These are phyloP conservation scores for Coemansia sp. DNA, from an alignment of 192 early-diverging fungal species.

Conservation along the genomic window DNA sequence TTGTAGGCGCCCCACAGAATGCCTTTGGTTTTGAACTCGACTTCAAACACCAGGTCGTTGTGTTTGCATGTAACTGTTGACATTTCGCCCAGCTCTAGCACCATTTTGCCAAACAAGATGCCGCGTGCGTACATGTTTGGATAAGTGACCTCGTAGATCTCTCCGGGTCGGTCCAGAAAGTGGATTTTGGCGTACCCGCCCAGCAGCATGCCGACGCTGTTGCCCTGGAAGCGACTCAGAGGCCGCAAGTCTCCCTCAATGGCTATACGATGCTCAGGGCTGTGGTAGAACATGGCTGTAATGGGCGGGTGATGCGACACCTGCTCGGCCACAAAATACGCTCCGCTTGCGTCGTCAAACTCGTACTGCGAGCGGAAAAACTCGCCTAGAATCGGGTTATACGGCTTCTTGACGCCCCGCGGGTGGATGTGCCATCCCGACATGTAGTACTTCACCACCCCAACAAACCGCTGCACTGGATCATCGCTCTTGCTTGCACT, in stretches of 20 bases:
- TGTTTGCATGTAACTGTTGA: conserved; percentile 70
- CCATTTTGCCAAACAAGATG: conserved; percentile 92
- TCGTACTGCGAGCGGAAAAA: conserved; percentile 82
- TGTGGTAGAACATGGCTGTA: conserved; percentile 78
- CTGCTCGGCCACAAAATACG: conserved; percentile 87
- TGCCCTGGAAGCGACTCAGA: conserved; percentile 84
- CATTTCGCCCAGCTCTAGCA: conserved; percentile 87
- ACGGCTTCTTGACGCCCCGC: conserved; percentile 92
- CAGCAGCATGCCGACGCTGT: conserved; percentile 88
- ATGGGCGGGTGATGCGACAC: conserved; percentile 94
- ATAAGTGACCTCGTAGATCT: conserved; percentile 78
- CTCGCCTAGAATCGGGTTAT: conserved; percentile 93
- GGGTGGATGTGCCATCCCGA: conserved; percentile 93
- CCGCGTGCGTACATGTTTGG: conserved; percentile 94
- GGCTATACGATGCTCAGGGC: conserved; percentile 75
- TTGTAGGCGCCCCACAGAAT: conserved; percentile 67
- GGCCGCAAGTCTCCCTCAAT: conserved; percentile 83
- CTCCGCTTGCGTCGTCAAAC: conserved; percentile 67
- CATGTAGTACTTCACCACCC: conserved; percentile 81
- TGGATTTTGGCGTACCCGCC: conserved; percentile 60
- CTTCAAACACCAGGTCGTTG: conserved; percentile 73
- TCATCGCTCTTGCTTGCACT: conserved; percentile 69
- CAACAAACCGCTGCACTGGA: conserved; percentile 75
- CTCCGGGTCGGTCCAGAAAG: conserved; percentile 49
- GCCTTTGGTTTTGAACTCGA: conserved; percentile 92